A percentile compares a stretch with the other conserved stretches of the same genome.
These are phyloP conservation scores for Diaporthe sp. DNA, from an alignment of 2,329 filamentous ascomycete species.

Conservation along the genomic window DNA sequence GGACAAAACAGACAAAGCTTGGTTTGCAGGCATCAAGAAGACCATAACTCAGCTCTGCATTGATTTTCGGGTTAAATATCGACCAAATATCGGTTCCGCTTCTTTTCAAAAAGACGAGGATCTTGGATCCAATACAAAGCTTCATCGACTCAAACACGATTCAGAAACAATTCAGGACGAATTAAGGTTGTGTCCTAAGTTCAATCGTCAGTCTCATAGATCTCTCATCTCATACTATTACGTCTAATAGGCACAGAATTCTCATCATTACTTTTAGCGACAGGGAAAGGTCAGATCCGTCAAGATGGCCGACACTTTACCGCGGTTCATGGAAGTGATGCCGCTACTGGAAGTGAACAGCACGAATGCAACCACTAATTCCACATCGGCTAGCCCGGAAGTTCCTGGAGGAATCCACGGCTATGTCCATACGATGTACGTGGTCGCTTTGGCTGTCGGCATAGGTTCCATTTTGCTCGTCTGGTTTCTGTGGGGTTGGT, in stretches of 20 bases:
- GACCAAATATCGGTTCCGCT: neutral
- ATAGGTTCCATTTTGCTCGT: neutral
- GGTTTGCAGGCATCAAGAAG: too few relatives aligned
- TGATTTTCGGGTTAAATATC: neutral
- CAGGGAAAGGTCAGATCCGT: too few relatives aligned
- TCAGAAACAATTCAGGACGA: neutral
- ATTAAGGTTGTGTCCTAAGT: too few relatives aligned
- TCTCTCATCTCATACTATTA: too few relatives aligned
- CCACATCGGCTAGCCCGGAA: neutral
- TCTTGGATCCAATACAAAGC: neutral
- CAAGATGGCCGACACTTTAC: neutral
- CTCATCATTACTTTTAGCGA: neutral
- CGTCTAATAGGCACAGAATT: accelerated
- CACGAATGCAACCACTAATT: neutral
- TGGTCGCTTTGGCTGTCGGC: neutral
- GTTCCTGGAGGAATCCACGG: neutral
- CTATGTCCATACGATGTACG: neutral
- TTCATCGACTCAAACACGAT: neutral
- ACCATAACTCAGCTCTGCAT: too few relatives aligned
- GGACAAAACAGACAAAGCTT: neutral
- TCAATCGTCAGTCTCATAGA: too few relatives aligned
- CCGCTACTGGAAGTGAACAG: neutral
- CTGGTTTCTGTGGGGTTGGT: neutral
- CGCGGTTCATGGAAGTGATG: too few relatives aligned
- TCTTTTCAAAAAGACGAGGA: neutral